These are phyloP conservation scores for Penicillium pulvis DNA, from an alignment of 495 filamentous ascomycete genomes.

Conservation along the genomic window DNA sequence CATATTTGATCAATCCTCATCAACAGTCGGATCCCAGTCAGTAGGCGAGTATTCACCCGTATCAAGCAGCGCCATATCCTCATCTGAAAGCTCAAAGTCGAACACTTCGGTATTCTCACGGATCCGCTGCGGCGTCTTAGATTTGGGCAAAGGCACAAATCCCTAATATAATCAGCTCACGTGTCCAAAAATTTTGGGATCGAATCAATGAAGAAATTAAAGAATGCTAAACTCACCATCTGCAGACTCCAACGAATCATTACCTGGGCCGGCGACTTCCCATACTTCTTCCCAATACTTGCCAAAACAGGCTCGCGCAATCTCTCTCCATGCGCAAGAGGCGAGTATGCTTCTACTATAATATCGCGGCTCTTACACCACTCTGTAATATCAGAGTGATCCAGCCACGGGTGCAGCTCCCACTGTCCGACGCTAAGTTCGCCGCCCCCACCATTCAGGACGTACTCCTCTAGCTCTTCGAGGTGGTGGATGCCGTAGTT, in stretches of 20 bases:
- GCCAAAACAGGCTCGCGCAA: slow-evolving; percentile 62
- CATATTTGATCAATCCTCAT: slow-evolving; percentile 36
- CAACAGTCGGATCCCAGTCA: slow-evolving; percentile 63
- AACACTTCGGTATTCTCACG: slow-evolving; percentile 75
- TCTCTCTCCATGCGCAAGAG: slow-evolving; percentile 67
- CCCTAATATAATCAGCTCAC: slow-evolving; percentile 38
- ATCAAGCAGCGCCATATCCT: slow-evolving; percentile 58
- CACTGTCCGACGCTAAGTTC: slow-evolving; percentile 82
- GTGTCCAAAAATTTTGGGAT: background rate
- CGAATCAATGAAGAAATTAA: too few relatives aligned
- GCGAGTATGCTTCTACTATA: slow-evolving; percentile 77
- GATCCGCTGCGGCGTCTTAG: slow-evolving; percentile 57
- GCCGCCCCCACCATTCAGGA: slow-evolving; percentile 70
- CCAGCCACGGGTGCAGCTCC: slow-evolving; percentile 86
- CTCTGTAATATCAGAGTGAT: slow-evolving; percentile 70
- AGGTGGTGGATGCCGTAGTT: slow-evolving; percentile 61
- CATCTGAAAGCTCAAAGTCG: slow-evolving; percentile 72
- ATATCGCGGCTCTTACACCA: slow-evolving; percentile 72
- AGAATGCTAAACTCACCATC: slow-evolving; percentile 41
- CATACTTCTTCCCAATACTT: slow-evolving; percentile 65
- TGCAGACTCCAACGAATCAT: slow-evolving; percentile 85
- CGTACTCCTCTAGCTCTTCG: slow-evolving; percentile 68
- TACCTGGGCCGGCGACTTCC: slow-evolving; percentile 75
- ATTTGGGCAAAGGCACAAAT: slow-evolving; percentile 66
- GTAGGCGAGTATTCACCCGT: slow-evolving; percentile 61